phyloP scores from a whole-genome alignment of 257 asterid genomes.

The Solanum rostratum region DNA sequence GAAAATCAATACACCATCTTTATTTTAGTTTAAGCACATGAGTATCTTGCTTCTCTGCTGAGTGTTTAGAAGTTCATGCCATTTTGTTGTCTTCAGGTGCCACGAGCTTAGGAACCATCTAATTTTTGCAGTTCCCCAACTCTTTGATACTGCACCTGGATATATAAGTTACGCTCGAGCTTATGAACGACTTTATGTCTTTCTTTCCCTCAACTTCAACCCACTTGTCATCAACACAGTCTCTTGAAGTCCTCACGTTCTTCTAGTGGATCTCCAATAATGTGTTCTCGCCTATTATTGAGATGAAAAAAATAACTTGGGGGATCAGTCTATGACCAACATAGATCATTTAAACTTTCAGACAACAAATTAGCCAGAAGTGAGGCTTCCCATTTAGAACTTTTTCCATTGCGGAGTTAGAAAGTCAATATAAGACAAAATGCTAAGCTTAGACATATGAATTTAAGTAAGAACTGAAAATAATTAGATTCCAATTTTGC shows the following conservation, averaged over 20 bases:
- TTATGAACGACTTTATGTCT: constrained; percentile 28
- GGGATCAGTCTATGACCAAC: neutral
- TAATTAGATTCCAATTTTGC: neutral
- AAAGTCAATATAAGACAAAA: neutral
- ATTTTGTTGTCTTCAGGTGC: neutral
- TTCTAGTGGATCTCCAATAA: constrained; percentile 22
- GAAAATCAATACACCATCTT: neutral
- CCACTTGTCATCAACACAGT: constrained; percentile 52
- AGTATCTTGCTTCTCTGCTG: neutral
- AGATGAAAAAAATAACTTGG: neutral
- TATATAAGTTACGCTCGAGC: neutral
- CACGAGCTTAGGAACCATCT: neutral
- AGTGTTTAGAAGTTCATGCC: neutral
- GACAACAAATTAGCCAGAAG: neutral
- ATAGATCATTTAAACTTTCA: neutral
- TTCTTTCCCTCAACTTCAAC: constrained; percentile 17
- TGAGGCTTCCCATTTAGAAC: too few relatives aligned
- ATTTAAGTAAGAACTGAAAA: neutral
- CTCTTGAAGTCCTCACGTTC: constrained; percentile 34
- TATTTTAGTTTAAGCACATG: neutral
- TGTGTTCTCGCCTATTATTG: constrained; percentile 31
- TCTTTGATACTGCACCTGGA: neutral
- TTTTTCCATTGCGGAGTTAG: neutral
- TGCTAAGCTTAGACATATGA: neutral
- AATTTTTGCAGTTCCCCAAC: neutral